Evolutionary conservation across 2,329 filamentous ascomycete genomes (phyloP).

Genomic region (Clarireedia monteithiana): DNA sequence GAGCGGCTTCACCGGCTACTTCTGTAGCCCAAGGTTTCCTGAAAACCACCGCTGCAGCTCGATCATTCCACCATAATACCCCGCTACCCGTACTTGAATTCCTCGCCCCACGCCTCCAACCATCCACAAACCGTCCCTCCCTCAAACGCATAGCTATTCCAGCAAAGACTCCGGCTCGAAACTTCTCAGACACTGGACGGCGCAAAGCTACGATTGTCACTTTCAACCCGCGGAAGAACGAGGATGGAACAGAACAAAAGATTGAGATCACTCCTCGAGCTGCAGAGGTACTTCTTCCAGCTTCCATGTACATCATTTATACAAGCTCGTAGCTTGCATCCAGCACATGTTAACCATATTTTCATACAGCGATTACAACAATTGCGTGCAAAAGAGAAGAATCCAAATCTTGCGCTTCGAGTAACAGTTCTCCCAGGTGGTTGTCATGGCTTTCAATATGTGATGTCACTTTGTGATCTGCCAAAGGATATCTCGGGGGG

Average conservation of each 20-base stretch:
- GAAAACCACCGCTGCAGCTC: slow-evolving; percentile 16
- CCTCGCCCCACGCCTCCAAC: slow-evolving; percentile 18
- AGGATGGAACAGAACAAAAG: slow-evolving; percentile 75
- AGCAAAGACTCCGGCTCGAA: background rate
- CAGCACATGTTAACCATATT: background rate
- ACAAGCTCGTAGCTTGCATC: background rate
- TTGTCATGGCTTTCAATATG: slow-evolving; percentile 96
- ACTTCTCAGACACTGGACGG: slow-evolving; percentile 16
- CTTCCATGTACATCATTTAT: background rate
- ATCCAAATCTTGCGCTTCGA: slow-evolving; percentile 78
- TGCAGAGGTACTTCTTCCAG: slow-evolving; percentile 50
- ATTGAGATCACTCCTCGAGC: slow-evolving; percentile 81
- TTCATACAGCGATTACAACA: slow-evolving; percentile 34
- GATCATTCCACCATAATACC: slow-evolving; percentile 22
- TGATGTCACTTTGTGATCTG: slow-evolving; percentile 75
- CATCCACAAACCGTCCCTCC: background rate
- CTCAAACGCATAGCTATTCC: background rate
- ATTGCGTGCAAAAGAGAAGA: slow-evolving; percentile 51
- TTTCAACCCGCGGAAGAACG: slow-evolving; percentile 69
- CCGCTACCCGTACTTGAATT: slow-evolving; percentile 25
- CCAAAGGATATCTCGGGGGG: slow-evolving; percentile 30
- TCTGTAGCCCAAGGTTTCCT: slow-evolving; percentile 25
- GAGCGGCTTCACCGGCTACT: slow-evolving; percentile 11
- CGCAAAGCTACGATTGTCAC: slow-evolving; percentile 29
- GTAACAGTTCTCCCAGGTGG: slow-evolving; percentile 89